These are phyloP conservation scores for Trapa incisa DNA, from an alignment of 345 rosid species.

Conservation along the genomic window DNA sequence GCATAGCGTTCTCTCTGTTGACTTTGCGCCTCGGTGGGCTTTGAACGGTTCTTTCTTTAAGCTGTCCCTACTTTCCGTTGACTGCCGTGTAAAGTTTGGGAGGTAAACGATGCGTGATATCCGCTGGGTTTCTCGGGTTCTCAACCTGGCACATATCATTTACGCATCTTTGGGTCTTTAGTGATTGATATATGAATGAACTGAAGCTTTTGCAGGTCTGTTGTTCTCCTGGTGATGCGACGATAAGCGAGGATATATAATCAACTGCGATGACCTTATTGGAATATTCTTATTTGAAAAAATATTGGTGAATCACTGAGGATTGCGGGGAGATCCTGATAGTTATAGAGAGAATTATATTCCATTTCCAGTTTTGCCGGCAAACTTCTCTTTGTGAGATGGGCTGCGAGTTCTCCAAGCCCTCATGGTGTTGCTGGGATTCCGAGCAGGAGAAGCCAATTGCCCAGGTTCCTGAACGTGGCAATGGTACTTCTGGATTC, in stretches of 20 bases:
- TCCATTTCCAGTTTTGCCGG: background rate
- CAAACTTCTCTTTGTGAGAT: slow-evolving; percentile 11
- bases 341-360: background rate
- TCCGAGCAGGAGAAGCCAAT: slow-evolving; percentile 9
- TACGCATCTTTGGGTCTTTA: background rate
- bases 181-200: background rate
- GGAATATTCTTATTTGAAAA: background rate
- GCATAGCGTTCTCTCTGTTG: background rate
- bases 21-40: background rate
- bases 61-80: background rate
- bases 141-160: background rate
- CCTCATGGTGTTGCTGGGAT: slow-evolving; percentile 19
- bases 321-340: too few relatives aligned
- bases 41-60: background rate
- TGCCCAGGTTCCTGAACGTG: slow-evolving; percentile 14
- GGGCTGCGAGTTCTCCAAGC: slow-evolving; percentile 32
- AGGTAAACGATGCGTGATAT: background rate
- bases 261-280: background rate
- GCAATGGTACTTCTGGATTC: slow-evolving; percentile 8
- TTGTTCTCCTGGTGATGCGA: background rate
- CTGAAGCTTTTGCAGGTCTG: background rate
- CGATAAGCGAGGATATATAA: background rate
- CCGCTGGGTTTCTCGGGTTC: background rate
- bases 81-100: background rate
- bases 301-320: background rate